A percentile compares a stretch with the other conserved stretches of the same genome.
Evolutionary conservation across 495 filamentous ascomycete genomes (phyloP).

Genomic region (Friedmanniomyces endolithicus): DNA sequence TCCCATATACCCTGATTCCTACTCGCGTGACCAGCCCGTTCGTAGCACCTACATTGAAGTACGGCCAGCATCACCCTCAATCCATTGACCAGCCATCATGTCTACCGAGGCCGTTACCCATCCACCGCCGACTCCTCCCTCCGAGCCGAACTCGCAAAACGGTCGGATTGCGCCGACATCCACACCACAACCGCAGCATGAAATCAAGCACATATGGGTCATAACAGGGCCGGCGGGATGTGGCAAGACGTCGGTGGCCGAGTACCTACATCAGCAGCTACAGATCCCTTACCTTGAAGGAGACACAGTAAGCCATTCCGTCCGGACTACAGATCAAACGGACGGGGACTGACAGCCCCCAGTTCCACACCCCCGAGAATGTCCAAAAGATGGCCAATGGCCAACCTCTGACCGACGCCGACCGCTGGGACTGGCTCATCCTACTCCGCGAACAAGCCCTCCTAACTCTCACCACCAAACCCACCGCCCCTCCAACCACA

Average conservation of each 20-base stretch:
- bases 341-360: neutral
- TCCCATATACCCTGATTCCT: no score
- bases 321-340: conserved; percentile 10
- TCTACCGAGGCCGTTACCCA: neutral
- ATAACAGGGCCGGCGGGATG: conserved; percentile 96
- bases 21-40: no score
- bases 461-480: conserved; percentile 49
- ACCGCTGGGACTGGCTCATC: conserved; percentile 98
- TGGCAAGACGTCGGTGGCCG: conserved; percentile 87
- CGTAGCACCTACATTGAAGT: no score
- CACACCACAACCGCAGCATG: conserved; percentile 19
- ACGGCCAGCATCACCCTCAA: no score
- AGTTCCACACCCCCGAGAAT: conserved; percentile 81
- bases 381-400: conserved; percentile 87
- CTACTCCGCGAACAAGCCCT: conserved; percentile 71
- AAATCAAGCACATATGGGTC: conserved; percentile 93
- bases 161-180: neutral
- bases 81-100: neutral
- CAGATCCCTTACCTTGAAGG: conserved; percentile 81
- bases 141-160: neutral
- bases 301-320: conserved; percentile 68
- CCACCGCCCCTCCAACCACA: conserved; percentile 30
- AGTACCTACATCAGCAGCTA: conserved; percentile 58
- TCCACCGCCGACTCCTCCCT: neutral
- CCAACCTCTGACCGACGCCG: conserved; percentile 79